These are phyloP conservation scores for Backusella luteola DNA, from an alignment of 192 early-diverging fungal species.

Conservation along the genomic window DNA sequence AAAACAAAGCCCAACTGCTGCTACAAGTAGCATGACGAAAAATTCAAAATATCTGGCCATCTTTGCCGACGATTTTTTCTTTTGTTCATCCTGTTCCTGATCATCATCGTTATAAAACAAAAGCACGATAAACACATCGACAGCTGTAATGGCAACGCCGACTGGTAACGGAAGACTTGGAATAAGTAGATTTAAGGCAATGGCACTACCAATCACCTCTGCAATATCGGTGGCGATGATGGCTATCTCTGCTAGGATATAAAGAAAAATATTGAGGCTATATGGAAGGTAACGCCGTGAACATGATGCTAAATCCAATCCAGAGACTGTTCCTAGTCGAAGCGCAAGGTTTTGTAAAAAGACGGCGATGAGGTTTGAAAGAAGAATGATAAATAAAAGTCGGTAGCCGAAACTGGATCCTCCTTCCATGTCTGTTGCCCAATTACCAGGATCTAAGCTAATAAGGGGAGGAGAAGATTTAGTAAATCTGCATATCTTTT, in stretches of 20 bases:
- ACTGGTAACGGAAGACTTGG: conserved; percentile 58
- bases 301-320: conserved; percentile 68
- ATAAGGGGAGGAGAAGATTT: background rate
- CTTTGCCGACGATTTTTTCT: conserved; percentile 24
- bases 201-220: conserved; percentile 70
- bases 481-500: background rate
- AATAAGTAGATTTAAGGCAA: conserved; percentile 79
- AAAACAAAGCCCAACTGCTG: conserved; percentile 65
- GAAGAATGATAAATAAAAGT: conserved; percentile 69
- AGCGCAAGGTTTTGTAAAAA: conserved; percentile 75
- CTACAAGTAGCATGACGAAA: conserved; percentile 63
- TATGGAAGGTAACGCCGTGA: conserved; percentile 60
- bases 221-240: conserved; percentile 84
- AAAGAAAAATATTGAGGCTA: conserved; percentile 61
- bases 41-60: conserved; percentile 62
- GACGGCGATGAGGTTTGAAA: conserved; percentile 75
- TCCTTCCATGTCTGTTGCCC: conserved; percentile 79
- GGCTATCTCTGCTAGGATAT: conserved; percentile 69
- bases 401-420: conserved; percentile 75
- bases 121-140: conserved; percentile 73
- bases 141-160: conserved; percentile 72
- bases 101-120: conserved; percentile 56
- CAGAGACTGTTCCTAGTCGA: conserved; percentile 74
- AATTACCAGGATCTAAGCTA: conserved; percentile 81
- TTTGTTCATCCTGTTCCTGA: background rate